These are phyloP conservation scores for Penicillium odoratum DNA, from an alignment of 495 filamentous ascomycete species.

Conservation along the genomic window DNA sequence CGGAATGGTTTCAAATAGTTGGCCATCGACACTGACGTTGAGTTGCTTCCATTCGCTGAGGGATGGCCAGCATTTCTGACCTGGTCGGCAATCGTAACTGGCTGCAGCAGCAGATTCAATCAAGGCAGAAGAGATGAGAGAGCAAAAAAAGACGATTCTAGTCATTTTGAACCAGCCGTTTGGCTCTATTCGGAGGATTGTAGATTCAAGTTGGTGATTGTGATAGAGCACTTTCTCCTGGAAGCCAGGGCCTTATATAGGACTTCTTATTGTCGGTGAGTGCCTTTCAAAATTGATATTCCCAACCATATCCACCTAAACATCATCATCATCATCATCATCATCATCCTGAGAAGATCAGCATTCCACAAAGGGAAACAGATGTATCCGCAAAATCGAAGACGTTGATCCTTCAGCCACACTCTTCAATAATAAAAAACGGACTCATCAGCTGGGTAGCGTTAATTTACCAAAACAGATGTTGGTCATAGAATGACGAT, in stretches of 20 bases:
- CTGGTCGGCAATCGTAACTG: conserved; percentile 14
- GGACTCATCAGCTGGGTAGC: too few species aligned
- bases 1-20: conserved; percentile 18
- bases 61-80: conserved; percentile 17
- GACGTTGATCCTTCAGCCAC: background rate
- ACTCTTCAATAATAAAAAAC: background rate
- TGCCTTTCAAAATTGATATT: background rate
- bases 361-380: background rate
- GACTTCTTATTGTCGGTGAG: background rate
- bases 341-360: background rate
- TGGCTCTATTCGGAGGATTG: background rate
- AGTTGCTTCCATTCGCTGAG: conserved; percentile 22
- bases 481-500: background rate
- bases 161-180: background rate
- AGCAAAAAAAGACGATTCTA: background rate
- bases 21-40: conserved; percentile 20
- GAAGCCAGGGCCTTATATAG: background rate
- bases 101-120: background rate
- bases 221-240: background rate
- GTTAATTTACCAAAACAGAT: background rate
- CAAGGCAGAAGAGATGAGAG: background rate
- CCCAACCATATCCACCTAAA: background rate
- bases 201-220: background rate
- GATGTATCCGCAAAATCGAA: background rate
- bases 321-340: background rate